phyloP scores from a whole-genome alignment of 73 alveolate genomes.

The Paramecium sonneborni region DNA sequence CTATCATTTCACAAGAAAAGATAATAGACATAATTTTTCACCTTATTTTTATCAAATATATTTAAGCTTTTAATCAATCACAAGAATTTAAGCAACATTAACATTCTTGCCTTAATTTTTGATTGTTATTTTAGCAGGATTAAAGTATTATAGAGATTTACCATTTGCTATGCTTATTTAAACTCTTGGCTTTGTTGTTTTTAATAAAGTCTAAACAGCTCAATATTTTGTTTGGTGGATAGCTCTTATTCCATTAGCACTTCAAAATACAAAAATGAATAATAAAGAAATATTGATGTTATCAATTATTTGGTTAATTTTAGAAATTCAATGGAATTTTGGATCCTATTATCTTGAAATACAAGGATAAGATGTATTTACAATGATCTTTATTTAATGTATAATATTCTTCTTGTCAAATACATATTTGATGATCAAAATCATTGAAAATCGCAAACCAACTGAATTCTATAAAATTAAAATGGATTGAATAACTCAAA shows the following conservation, averaged over 20 bases:
- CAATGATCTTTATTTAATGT: conserved; percentile 29
- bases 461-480: neutral
- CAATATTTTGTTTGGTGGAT: conserved; percentile 77
- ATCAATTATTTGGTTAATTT: conserved; percentile 39
- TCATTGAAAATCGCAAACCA: neutral
- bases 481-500: neutral
- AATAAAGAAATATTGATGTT: neutral
- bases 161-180: conserved; percentile 83
- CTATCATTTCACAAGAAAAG: conserved; percentile 94
- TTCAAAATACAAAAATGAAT: conserved; percentile 29
- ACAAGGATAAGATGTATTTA: conserved; percentile 54
- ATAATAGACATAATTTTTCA: conserved; percentile 96
- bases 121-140: conserved; percentile 76
- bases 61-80: conserved; percentile 78
- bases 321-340: conserved; percentile 64
- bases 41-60: conserved; percentile 91
- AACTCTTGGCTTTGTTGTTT: conserved; percentile 91
- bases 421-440: conserved; percentile 2
- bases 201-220: conserved; percentile 96
- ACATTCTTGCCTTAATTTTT: conserved; percentile 91
- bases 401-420: neutral
- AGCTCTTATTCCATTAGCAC: conserved; percentile 55
- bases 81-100: conserved; percentile 75
- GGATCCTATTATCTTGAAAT: conserved; percentile 63
- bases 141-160: conserved; percentile 79